A percentile compares a stretch with the other conserved stretches of the same genome.
Conservation (phyloP, 1,139 yeast species). For the Blastobotrys indianensis region DNA sequence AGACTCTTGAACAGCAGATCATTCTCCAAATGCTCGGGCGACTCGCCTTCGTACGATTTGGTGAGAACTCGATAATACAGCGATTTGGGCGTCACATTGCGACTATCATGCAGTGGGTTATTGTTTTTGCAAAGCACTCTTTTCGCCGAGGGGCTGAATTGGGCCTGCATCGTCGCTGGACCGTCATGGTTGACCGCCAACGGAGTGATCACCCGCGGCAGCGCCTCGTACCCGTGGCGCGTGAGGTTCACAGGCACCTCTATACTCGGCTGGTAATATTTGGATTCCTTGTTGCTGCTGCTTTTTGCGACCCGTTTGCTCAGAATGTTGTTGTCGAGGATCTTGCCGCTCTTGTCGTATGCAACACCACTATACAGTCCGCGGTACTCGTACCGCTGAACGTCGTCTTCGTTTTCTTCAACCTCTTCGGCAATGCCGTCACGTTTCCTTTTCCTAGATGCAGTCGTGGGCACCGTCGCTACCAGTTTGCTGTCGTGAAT, state of each 20-base stretch:
- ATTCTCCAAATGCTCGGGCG: conserved; percentile 9
- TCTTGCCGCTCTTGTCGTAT: conserved; percentile 1
- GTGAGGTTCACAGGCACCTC: conserved; percentile 10
- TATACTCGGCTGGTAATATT: background rate
- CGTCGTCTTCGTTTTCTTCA: conserved; percentile 6
- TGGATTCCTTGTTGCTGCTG: background rate
- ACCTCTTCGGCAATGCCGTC: background rate
- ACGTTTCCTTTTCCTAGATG: background rate
- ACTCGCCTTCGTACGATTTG: background rate
- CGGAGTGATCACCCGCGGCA: conserved; percentile 17
- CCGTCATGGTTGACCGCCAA: conserved; percentile 12
- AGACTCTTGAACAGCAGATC: conserved; percentile 14
- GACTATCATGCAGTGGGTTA: conserved; percentile 2
- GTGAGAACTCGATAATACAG: conserved; percentile 9
- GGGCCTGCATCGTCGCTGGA: conserved; percentile 8
- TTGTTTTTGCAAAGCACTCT: conserved; percentile 10
- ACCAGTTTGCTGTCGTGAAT: background rate
- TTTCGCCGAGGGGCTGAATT: conserved; percentile 9
- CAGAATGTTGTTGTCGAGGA: background rate
- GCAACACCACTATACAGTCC: conserved; percentile 8
- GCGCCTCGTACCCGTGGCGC: conserved; percentile 15
- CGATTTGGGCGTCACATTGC: conserved; percentile 4
- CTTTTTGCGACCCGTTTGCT: background rate
- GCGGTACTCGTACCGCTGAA: background rate
- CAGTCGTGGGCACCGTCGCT: background rate